These are phyloP conservation scores for Skeletonema menzelii DNA, from an alignment of 108 stramenopile species.

Conservation along the genomic window DNA sequence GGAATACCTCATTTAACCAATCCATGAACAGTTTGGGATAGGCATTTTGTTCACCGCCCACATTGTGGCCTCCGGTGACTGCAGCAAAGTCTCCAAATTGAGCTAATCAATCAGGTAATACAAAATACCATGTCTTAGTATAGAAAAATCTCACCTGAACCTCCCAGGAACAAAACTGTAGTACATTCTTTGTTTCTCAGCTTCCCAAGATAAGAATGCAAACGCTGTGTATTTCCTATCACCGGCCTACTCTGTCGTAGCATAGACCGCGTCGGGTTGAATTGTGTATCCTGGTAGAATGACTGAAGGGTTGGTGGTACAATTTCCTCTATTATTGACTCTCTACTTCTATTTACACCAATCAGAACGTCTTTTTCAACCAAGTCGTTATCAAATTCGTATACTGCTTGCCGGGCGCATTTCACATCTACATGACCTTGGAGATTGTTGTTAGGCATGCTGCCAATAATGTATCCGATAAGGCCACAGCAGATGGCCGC, in stretches of 20 bases:
- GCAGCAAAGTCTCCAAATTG: background rate
- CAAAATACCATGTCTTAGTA: background rate
- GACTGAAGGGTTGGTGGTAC: conserved; percentile 12
- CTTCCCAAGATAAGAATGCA: conserved; percentile 31
- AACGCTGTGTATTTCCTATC: conserved; percentile 34
- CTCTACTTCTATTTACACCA: too few species aligned
- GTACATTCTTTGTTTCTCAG: conserved; percentile 27
- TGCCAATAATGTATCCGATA: background rate
- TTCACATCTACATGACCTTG: background rate
- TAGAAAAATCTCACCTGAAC: background rate
- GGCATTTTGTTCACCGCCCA: conserved; percentile 14
- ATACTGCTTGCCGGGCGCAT: background rate
- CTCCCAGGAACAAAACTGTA: conserved; percentile 35
- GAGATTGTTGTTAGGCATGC: background rate
- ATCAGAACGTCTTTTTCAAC: too few species aligned
- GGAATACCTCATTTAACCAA: conserved; percentile 29
- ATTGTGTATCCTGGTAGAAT: conserved; percentile 19
- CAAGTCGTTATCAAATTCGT: background rate
- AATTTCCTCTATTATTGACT: conserved; percentile 11
- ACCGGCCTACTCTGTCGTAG: conserved; percentile 32
- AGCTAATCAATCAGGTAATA: background rate
- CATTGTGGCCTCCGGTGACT: conserved; percentile 32
- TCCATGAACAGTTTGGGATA: conserved; percentile 39
- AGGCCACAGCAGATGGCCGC: background rate
- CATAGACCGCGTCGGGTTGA: conserved; percentile 30